phyloP scores from a whole-genome alignment of 176 grass and related monocot genomes.

The Puya raimondii region DNA sequence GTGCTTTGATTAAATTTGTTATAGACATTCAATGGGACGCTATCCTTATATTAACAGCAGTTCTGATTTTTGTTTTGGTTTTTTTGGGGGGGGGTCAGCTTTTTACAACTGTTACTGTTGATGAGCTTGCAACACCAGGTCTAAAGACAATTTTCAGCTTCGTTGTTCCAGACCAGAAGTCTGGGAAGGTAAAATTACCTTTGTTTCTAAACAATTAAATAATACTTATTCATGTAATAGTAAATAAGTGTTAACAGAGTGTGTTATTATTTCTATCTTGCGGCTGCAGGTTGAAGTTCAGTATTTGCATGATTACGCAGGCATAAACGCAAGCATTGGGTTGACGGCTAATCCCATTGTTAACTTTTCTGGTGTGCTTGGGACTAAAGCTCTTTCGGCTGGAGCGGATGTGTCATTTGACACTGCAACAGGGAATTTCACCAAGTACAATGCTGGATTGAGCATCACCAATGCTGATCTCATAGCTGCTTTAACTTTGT shows the following conservation, averaged over 20 bases:
- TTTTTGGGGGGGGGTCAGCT: slow-evolving; percentile 52
- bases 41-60: neutral
- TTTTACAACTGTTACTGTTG: slow-evolving; percentile 44
- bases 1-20: neutral
- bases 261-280: slow-evolving; percentile 6
- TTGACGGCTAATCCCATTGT: slow-evolving; percentile 68
- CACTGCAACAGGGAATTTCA: slow-evolving; percentile 52
- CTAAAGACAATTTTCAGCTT: slow-evolving; percentile 67
- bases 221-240: neutral
- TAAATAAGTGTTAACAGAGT: no score
- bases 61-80: slow-evolving; percentile 1
- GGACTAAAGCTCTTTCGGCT: slow-evolving; percentile 49
- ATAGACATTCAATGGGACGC: neutral
- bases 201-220: neutral
- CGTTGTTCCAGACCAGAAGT: slow-evolving; percentile 66
- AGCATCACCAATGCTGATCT: slow-evolving; percentile 57
- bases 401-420: slow-evolving; percentile 74
- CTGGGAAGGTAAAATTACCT: slow-evolving; percentile 52
- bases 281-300: slow-evolving; percentile 54
- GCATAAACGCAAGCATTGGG: slow-evolving; percentile 49
- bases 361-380: slow-evolving; percentile 66
- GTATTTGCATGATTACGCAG: slow-evolving; percentile 57
- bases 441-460: slow-evolving; percentile 61
- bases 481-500: slow-evolving; percentile 57
- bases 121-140: slow-evolving; percentile 51